Evolutionary conservation across 2,329 filamentous ascomycete genomes (phyloP).

Genomic region (Diaporthe humulicola): DNA sequence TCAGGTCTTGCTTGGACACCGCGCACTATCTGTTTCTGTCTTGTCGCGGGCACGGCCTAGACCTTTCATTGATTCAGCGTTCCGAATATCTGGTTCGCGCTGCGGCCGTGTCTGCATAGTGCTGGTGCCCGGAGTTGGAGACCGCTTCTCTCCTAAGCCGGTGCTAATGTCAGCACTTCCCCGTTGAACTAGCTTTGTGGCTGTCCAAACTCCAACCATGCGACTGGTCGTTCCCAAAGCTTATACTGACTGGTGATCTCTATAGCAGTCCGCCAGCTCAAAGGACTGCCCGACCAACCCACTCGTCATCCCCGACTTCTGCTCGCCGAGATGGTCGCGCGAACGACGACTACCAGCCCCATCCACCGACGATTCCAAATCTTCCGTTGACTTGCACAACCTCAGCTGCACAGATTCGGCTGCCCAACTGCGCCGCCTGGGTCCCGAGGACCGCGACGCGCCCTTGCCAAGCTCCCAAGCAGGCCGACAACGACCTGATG

Average conservation of each 20-base stretch:
- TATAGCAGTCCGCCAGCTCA: conserved; percentile 2
- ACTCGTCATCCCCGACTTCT: conserved; percentile 46
- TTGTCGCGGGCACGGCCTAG: not conserved
- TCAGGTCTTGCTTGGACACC: not conserved
- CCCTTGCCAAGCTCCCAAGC: conserved; percentile 42
- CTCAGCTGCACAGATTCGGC: conserved; percentile 49
- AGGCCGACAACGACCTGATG: conserved; percentile 8
- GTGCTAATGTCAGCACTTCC: not conserved
- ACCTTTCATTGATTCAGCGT: not conserved
- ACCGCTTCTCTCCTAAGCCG: not conserved
- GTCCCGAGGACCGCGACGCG: conserved; percentile 43
- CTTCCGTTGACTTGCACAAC: conserved; percentile 45
- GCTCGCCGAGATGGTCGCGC: conserved; percentile 46
- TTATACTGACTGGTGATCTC: conserved; percentile 24
- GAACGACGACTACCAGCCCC: conserved; percentile 44
- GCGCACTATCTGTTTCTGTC: not conserved
- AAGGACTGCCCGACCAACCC: conserved; percentile 29
- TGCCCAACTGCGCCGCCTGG: conserved; percentile 46
- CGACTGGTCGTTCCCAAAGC: not conserved
- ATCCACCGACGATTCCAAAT: conserved; percentile 42
- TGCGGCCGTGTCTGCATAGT: not conserved
- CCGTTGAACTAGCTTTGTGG: conserved; percentile 21
- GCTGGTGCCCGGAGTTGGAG: conserved; percentile 13
- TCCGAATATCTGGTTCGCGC: conserved; percentile 22
- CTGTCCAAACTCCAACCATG: not conserved